Conservation (phyloP, 306 rosid species). For the Cicer yamashitae region DNA sequence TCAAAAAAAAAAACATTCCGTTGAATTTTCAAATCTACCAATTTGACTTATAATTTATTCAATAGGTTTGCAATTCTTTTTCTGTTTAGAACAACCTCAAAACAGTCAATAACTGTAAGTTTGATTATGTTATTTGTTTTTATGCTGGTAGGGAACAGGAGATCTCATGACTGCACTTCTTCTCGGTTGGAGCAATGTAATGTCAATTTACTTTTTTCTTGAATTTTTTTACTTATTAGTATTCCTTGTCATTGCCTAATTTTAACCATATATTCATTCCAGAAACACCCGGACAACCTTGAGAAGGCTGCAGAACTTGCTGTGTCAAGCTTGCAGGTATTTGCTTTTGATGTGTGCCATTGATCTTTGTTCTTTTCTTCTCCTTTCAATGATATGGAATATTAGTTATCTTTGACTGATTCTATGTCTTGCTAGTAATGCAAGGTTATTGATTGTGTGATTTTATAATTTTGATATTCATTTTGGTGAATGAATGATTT, state of each 20-base stretch:
- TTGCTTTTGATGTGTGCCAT: not conserved
- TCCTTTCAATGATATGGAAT: not conserved
- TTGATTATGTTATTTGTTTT: conserved; percentile 2
- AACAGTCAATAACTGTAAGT: not conserved
- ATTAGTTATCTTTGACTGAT: conserved; percentile 7
- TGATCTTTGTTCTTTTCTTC: not conserved
- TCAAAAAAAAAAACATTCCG: too few species aligned
- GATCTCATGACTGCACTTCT: conserved; percentile 39
- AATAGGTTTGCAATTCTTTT: not conserved
- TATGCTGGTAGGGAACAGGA: conserved; percentile 38
- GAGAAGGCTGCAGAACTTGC: conserved; percentile 44
- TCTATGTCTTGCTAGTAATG: conserved; percentile 4
- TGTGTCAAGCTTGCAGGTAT: conserved; percentile 33
- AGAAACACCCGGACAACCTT: conserved; percentile 39
- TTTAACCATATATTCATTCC: conserved; percentile 10
- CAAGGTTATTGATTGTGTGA: not conserved
- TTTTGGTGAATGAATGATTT: not conserved
- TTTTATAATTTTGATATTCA: not conserved
- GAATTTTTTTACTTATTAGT: not conserved
- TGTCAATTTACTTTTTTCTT: not conserved
- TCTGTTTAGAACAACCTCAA: not conserved
- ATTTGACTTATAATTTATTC: conserved; percentile 1
- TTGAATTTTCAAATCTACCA: not conserved
- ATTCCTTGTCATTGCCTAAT: conserved; percentile 9
- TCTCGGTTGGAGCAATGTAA: conserved; percentile 46